phyloP scores from a whole-genome alignment of 495 filamentous ascomycete genomes.

The Podospora australis region DNA sequence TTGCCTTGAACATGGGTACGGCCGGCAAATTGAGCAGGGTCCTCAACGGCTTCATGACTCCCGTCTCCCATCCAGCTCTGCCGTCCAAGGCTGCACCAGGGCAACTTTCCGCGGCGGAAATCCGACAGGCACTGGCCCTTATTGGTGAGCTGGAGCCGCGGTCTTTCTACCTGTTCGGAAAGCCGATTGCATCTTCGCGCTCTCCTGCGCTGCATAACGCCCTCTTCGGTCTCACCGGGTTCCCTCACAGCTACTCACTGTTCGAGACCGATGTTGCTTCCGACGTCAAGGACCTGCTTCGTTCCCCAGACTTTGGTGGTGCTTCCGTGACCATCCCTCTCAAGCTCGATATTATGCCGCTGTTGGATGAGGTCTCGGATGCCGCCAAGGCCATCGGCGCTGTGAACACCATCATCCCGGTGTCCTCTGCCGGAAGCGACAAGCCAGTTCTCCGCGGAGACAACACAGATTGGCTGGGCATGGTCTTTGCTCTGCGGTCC shows the following conservation, averaged over 20 bases:
- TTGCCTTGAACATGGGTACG: conserved; percentile 94
- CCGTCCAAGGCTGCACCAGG: conserved; percentile 93
- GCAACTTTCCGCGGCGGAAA: conserved; percentile 87
- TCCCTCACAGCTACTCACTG: conserved; percentile 81
- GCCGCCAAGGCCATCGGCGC: conserved; percentile 83
- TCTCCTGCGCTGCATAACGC: conserved; percentile 87
- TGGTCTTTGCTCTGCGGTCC: conserved; percentile 71
- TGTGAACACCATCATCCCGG: conserved; percentile 82
- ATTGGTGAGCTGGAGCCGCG: conserved; percentile 73
- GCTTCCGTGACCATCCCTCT: conserved; percentile 93
- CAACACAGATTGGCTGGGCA: conserved; percentile 97
- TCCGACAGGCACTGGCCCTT: conserved; percentile 66
- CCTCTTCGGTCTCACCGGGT: conserved; percentile 68
- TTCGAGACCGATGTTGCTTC: conserved; percentile 65
- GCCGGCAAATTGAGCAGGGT: conserved; percentile 84
- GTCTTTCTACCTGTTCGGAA: conserved; percentile 82
- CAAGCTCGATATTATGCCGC: conserved; percentile 78
- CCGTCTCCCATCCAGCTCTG: conserved; percentile 82
- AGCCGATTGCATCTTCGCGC: conserved; percentile 69
- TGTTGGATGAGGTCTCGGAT: conserved; percentile 70
- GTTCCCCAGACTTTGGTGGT: conserved; percentile 72
- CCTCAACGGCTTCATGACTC: conserved; percentile 88
- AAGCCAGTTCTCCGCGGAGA: conserved; percentile 60
- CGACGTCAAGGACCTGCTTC: conserved; percentile 63
- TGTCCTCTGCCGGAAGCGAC: conserved; percentile 20